Conservation (phyloP, 345 rosid genomes). For the Gossypium arboreum region DNA sequence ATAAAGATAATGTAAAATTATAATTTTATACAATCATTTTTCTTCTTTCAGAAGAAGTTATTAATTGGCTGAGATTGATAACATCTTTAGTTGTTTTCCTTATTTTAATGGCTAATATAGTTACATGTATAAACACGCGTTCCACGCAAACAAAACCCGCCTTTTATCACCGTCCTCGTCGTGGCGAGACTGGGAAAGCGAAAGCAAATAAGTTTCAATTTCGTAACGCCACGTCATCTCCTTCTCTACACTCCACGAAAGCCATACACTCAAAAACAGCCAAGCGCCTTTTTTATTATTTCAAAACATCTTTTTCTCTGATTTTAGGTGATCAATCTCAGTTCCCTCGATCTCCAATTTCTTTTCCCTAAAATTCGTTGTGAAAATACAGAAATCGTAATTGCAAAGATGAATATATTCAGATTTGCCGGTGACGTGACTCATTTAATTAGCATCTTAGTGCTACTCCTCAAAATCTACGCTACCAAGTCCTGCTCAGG, state of each 20-base stretch:
- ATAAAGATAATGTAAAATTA: no score
- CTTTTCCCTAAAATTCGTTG: background rate
- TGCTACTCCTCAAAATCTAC: conserved; percentile 96
- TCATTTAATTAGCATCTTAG: conserved; percentile 79
- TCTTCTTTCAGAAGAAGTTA: accelerated
- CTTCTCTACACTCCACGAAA: background rate
- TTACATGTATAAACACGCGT: background rate
- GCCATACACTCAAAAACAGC: no score
- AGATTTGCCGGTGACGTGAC: conserved; percentile 95
- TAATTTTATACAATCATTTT: no score
- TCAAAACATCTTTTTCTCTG: background rate
- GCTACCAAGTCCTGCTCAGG: conserved; percentile 95
- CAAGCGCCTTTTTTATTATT: background rate
- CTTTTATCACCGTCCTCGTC: background rate
- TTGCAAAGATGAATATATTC: conserved; percentile 73
- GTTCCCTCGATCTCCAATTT: conserved; percentile 17
- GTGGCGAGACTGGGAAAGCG: background rate
- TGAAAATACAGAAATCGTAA: background rate
- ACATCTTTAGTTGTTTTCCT: no score
- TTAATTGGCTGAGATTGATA: no score
- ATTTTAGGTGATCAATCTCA: conserved; percentile 12
- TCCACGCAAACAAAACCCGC: background rate
- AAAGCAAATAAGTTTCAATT: conserved; percentile 6
- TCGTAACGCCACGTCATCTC: conserved; percentile 33
- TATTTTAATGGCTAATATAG: no score